Evolutionary conservation across 176 grass and related monocot species (phyloP).

Genomic region (Triticum timopheevii): DNA sequence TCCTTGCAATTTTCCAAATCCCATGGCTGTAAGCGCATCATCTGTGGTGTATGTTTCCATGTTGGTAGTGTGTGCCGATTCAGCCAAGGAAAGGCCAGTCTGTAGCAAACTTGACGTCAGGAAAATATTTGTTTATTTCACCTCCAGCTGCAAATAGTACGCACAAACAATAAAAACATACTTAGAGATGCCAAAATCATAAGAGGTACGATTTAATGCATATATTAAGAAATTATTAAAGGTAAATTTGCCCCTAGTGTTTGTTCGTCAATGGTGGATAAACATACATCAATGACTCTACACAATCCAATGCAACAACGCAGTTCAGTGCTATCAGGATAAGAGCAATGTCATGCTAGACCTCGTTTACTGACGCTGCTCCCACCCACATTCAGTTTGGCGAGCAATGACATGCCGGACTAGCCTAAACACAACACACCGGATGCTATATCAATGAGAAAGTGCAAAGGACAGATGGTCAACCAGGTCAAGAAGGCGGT

Average conservation of each 20-base stretch:
- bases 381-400: not conserved
- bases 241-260: not conserved
- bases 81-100: not conserved
- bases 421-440: not conserved
- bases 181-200: not conserved
- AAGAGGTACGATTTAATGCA: not conserved
- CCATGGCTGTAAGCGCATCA: slow-evolving; percentile 56
- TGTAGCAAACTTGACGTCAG: not conserved
- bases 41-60: slow-evolving; percentile 68
- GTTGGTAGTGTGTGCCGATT: slow-evolving; percentile 35
- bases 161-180: not conserved
- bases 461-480: not conserved
- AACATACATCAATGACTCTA: not conserved
- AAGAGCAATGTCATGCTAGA: not conserved
- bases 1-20: slow-evolving; percentile 80
- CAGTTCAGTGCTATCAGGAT: not conserved
- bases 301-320: not conserved
- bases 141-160: slow-evolving; percentile 3
- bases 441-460: not conserved
- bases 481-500: not conserved
- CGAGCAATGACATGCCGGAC: not conserved
- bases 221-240: not conserved
- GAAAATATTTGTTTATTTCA: not conserved
- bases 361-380: not conserved
- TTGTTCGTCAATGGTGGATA: not conserved